These are phyloP conservation scores for Wickerhamomyces subpelliculosus DNA, from an alignment of 805 yeast species.

Conservation along the genomic window DNA sequence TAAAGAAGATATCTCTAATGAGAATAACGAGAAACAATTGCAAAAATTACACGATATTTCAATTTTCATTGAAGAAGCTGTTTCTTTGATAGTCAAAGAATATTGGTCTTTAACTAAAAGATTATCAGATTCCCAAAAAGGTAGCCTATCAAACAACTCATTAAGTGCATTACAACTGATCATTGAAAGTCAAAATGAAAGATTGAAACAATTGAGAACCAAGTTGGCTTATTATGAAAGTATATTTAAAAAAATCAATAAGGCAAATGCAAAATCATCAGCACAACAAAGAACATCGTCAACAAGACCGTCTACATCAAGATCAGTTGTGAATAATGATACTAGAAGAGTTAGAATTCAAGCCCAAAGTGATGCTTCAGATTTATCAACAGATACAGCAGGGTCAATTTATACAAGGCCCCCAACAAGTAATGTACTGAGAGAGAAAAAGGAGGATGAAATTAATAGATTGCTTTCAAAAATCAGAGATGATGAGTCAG, in stretches of 20 bases:
- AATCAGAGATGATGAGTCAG: no score
- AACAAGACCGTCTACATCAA: neutral
- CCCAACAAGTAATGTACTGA: no score
- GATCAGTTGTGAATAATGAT: neutral
- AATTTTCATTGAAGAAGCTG: constrained; percentile 13
- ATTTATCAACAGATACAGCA: no score
- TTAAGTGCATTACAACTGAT: constrained; percentile 7
- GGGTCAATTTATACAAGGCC: no score
- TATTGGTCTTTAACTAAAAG: constrained; percentile 8
- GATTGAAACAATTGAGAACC: constrained; percentile 4
- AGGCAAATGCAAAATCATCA: constrained; percentile 2
- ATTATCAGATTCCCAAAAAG: constrained; percentile 5
- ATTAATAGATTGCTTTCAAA: no score
- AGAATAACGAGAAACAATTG: neutral
- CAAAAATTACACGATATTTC: constrained; percentile 7
- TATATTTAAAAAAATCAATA: constrained; percentile 4
- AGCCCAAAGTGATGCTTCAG: no score
- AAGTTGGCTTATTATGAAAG: constrained; percentile 6
- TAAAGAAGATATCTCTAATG: constrained; percentile 4
- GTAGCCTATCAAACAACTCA: constrained; percentile 1
- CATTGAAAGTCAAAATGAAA: constrained; percentile 5
- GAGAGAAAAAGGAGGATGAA: neutral
- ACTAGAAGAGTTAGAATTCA: neutral
- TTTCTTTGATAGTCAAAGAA: constrained; percentile 9
- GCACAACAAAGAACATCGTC: no score